Base-by-base conservation (phyloP, 192 early-diverging fungal species). In the Thamnidium elegans region DNA sequence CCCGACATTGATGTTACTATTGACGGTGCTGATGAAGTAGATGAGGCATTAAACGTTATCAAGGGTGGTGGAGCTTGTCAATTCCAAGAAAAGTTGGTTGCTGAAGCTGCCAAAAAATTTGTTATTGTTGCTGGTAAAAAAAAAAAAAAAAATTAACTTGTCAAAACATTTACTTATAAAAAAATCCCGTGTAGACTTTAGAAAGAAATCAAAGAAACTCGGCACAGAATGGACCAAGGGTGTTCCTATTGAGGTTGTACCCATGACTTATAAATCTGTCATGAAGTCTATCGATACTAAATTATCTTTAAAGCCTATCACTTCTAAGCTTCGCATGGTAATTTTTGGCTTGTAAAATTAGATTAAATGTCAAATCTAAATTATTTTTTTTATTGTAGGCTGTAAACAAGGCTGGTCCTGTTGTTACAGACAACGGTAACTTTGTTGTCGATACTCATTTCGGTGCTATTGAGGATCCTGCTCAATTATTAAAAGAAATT, bases 1-100 rank as follows among this genome's bases (percentile, higher is more conserved):
- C 85, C 92, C 0, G 71, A 76, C 15, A 85, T 94, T 58, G 92
- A 96, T 68, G 89, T 95, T 19, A 89, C 92, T 32, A 95, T 98
- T 71, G 95, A 98, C 55, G 94, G 95, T 19, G 95, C 95, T 3
- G 89, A 91, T 70, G 88, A 92, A 73, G 86, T 87, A 66, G 95
- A 98, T 66, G 62, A 87, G 11, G 73, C 86, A 64, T 78, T 96
- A 65, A 95, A 96, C 73, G 91, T 86, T 19, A 98, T 98, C 78
- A 98, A 98, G 79, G 94, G 95, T 20, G 95, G 95, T 23, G 95
- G 95, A 55, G 95, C 78, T 26, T 94, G 93, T 54, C 95, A 98
- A 54, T 76, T 98, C 63, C 93, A 92, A 69, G 95, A 98, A 71
- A 96, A 96, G 79, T 82, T 96, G 10, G 92, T 98, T 42, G 94